phyloP scores from a whole-genome alignment of 306 rosid genomes.

The Prunus padus region DNA sequence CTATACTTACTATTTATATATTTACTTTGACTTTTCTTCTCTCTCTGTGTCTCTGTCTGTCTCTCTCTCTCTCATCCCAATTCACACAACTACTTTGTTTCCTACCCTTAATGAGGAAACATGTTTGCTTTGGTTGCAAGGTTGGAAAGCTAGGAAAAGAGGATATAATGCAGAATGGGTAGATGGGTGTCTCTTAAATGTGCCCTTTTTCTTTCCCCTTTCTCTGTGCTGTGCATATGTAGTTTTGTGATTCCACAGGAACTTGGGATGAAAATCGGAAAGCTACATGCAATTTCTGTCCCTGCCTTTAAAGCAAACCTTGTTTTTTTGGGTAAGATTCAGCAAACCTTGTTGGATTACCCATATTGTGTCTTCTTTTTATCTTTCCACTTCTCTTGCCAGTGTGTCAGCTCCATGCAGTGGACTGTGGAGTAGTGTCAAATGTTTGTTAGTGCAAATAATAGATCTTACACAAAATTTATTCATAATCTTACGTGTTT shows the following conservation, averaged over 20 bases:
- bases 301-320: conserved; percentile 33
- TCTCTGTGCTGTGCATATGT: neutral
- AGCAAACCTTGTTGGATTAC: conserved; percentile 34
- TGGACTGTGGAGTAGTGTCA: conserved; percentile 10
- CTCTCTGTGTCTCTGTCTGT: too few relatives aligned
- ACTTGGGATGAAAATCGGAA: conserved; percentile 26
- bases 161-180: conserved; percentile 39
- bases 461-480: neutral
- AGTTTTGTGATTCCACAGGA: conserved; percentile 34
- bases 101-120: conserved; percentile 39
- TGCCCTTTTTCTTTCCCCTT: neutral
- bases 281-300: conserved; percentile 47
- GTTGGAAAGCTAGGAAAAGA: conserved; percentile 42
- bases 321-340: neutral
- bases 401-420: conserved; percentile 22
- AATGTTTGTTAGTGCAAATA: conserved; percentile 5
- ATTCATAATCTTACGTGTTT: neutral
- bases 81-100: conserved; percentile 32
- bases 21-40: neutral
- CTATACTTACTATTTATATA: too few relatives aligned
- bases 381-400: conserved; percentile 23
- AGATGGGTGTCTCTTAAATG: conserved; percentile 51
- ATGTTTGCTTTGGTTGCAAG: conserved; percentile 27
- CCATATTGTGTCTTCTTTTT: conserved; percentile 24
- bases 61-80: too few relatives aligned